Percentiles rank a stretch among this genome's conserved stretches.
Conservation (phyloP, 495 filamentous ascomycete species). For the Penicillium atrosanguineum region DNA sequence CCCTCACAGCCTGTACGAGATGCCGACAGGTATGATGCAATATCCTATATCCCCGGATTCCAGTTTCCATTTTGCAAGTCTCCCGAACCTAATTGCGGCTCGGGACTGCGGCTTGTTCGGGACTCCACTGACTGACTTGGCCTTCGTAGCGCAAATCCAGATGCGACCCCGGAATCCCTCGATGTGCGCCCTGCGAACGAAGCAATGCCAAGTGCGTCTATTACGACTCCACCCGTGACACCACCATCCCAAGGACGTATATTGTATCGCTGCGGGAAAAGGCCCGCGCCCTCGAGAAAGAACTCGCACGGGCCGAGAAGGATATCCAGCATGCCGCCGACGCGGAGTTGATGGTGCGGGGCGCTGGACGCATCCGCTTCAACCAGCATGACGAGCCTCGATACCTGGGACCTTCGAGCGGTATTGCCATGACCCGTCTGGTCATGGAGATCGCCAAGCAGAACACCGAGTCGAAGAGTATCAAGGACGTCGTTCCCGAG, state of each 20-base stretch:
- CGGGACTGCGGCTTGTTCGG: not conserved
- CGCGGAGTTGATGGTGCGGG: slow-evolving; percentile 77
- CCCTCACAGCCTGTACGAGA: slow-evolving; percentile 81
- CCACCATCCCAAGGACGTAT: slow-evolving; percentile 77
- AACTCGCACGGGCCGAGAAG: slow-evolving; percentile 59
- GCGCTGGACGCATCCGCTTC: slow-evolving; percentile 76
- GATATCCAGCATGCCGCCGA: slow-evolving; percentile 67
- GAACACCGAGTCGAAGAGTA: slow-evolving; percentile 77
- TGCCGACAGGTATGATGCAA: slow-evolving; percentile 70
- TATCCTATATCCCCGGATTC: not conserved
- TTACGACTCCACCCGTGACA: slow-evolving; percentile 78
- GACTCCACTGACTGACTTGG: not conserved
- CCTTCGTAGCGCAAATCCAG: slow-evolving; percentile 76
- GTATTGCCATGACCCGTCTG: slow-evolving; percentile 87
- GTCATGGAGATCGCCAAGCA: slow-evolving; percentile 94
- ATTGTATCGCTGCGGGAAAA: slow-evolving; percentile 83
- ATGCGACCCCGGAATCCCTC: slow-evolving; percentile 87
- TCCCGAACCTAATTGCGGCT: not conserved
- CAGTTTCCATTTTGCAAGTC: no score
- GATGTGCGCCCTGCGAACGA: slow-evolving; percentile 89
- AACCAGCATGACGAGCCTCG: slow-evolving; percentile 79
- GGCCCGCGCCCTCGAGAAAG: slow-evolving; percentile 72
- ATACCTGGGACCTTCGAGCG: slow-evolving; percentile 88
- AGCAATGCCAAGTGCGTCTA: slow-evolving; percentile 89
- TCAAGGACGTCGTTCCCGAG: slow-evolving; percentile 82